phyloP scores from a whole-genome alignment of 345 rosid genomes.

The Sisymbrium irio region DNA sequence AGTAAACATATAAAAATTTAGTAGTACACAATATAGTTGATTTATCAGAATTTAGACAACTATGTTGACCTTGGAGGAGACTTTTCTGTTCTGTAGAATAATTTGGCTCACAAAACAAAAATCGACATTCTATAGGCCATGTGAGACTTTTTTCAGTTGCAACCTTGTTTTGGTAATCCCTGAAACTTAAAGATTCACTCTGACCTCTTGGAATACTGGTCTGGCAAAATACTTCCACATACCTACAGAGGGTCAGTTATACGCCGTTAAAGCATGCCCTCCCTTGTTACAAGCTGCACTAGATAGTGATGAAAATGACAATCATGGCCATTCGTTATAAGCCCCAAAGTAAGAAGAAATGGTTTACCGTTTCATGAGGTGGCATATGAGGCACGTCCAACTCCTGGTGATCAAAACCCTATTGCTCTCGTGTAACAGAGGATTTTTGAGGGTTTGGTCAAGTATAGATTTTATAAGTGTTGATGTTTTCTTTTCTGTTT shows the following conservation, averaged over 20 bases:
- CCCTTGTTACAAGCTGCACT: conserved; percentile 76
- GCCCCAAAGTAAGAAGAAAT: conserved; percentile 13
- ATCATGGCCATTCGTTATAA: background rate
- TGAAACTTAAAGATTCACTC: conserved; percentile 34
- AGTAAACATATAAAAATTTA: background rate
- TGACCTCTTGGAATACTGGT: conserved; percentile 4
- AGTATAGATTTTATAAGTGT: too few relatives aligned
- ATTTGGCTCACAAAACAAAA: conserved; percentile 83
- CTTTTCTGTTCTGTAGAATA: conserved; percentile 57
- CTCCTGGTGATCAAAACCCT: conserved; percentile 69
- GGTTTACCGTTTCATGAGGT: conserved; percentile 66
- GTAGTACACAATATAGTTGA: background rate
- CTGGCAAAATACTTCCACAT: conserved; percentile 20
- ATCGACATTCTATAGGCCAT: conserved; percentile 85
- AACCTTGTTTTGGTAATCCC: conserved; percentile 77
- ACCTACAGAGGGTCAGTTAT: conserved; percentile 78
- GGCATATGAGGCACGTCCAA: conserved; percentile 64
- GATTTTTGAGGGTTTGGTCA: too few relatives aligned
- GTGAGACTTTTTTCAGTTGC: conserved; percentile 54
- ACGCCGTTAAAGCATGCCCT: conserved; percentile 64
- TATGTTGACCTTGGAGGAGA: conserved; percentile 67
- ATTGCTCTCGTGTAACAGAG: too few relatives aligned
- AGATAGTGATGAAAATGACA: conserved; percentile 18
- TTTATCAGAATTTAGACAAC: conserved; percentile 1
- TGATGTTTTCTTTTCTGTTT: too few relatives aligned